Evolutionary conservation across 2,329 filamentous ascomycete genomes (phyloP).

Genomic region (Fusarium domesticum): DNA sequence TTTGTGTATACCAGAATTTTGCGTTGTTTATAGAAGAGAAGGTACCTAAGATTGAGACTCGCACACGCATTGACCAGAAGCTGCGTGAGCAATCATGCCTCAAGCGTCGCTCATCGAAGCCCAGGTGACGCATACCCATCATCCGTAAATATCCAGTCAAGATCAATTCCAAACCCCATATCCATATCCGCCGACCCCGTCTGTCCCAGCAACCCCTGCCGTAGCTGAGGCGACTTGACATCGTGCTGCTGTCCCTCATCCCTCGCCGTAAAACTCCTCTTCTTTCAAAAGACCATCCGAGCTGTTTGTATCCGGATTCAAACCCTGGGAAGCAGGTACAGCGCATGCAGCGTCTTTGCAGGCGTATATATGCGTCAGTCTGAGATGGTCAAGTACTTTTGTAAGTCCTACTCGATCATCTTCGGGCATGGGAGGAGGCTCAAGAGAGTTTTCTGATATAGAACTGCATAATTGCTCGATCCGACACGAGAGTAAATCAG

Average conservation of each 20-base stretch:
- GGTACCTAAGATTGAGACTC: no score
- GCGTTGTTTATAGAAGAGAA: no score
- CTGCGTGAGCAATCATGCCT: no score
- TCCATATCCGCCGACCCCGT: slow-evolving; percentile 14
- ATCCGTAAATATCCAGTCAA: slow-evolving; percentile 21
- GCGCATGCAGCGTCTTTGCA: slow-evolving; percentile 10
- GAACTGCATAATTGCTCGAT: slow-evolving; percentile 31
- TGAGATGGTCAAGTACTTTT: slow-evolving; percentile 16
- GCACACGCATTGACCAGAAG: no score
- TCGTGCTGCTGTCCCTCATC: slow-evolving; percentile 7
- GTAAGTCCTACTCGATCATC: slow-evolving; percentile 16
- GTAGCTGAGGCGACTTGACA: slow-evolving; percentile 4
- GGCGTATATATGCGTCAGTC: slow-evolving; percentile 12
- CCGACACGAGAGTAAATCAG: slow-evolving; percentile 14
- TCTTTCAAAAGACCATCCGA: slow-evolving; percentile 12
- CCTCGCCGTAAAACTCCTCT: slow-evolving; percentile 12
- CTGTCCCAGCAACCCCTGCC: slow-evolving; percentile 3
- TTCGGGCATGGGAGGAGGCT: slow-evolving; percentile 36
- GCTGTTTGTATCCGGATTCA: neutral
- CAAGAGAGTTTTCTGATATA: slow-evolving; percentile 39
- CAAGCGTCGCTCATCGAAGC: slow-evolving; percentile 1
- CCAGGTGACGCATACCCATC: slow-evolving; percentile 10
- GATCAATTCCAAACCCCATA: slow-evolving; percentile 10
- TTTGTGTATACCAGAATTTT: no score
- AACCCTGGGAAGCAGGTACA: neutral